A percentile compares a stretch with the other conserved stretches of the same genome.
Evolutionary conservation across 768 basidiomycete genomes (phyloP).

Genomic region (Tylopilus felleus): DNA sequence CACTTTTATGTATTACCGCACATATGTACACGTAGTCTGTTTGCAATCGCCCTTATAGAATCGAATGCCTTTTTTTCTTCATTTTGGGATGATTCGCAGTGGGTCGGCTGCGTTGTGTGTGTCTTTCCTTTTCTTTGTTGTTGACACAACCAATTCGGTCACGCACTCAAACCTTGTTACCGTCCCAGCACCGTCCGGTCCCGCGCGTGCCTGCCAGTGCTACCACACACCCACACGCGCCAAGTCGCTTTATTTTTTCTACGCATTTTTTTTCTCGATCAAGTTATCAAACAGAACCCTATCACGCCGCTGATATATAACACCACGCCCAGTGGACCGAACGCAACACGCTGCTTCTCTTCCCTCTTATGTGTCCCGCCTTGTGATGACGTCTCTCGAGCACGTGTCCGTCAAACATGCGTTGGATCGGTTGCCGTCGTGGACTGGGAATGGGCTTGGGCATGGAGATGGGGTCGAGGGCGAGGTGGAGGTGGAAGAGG

Average conservation of each 20-base stretch:
- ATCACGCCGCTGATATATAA: background rate
- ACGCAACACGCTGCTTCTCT: background rate
- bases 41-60: constrained; percentile 19
- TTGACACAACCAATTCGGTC: background rate
- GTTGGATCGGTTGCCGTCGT: background rate
- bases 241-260: background rate
- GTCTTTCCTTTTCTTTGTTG: background rate
- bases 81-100: background rate
- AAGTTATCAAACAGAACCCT: background rate
- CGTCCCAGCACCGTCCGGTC: background rate
- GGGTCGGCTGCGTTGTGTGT: background rate
- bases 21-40: constrained; percentile 28
- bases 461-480: background rate
- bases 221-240: background rate
- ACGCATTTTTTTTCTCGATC: background rate
- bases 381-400: constrained; percentile 28
- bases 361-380: constrained; percentile 15
- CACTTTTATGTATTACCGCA: constrained; percentile 26
- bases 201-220: background rate
- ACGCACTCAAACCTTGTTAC: background rate
- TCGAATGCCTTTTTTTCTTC: background rate
- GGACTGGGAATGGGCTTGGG: background rate
- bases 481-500: constrained; percentile 9
- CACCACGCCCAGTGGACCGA: background rate
- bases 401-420: constrained; percentile 19